phyloP scores from a whole-genome alignment of 1,284 basidiomycete species.

The Athelia psychrophila region DNA sequence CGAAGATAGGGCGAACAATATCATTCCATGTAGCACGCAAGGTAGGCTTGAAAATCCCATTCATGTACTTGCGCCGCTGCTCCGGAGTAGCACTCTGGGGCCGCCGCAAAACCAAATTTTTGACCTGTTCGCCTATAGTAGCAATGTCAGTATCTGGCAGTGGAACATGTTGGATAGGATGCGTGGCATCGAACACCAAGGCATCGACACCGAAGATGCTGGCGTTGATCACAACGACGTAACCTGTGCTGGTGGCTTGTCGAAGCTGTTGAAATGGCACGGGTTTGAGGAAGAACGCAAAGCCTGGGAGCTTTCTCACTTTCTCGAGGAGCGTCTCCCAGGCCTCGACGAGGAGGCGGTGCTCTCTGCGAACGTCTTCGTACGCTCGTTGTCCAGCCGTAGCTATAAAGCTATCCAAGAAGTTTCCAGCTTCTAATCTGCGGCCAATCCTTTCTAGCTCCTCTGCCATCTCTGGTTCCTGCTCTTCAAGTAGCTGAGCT shows the following conservation, averaged over 20 bases:
- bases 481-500: too few species aligned
- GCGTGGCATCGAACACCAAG: constrained; percentile 4
- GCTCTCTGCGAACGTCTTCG: background rate
- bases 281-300: constrained; percentile 5
- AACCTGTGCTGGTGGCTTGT: constrained; percentile 1
- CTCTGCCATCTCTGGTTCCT: too few species aligned
- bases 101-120: background rate
- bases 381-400: too few species aligned
- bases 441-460: too few species aligned
- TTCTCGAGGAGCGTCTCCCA: background rate
- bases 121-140: background rate
- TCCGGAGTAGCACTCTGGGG: background rate
- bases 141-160: background rate
- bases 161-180: background rate
- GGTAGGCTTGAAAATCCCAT: background rate
- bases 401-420: too few species aligned
- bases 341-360: background rate
- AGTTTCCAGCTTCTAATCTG: too few species aligned
- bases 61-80: background rate
- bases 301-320: background rate
- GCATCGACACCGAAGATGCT: constrained; percentile 3
- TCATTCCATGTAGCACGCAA: background rate
- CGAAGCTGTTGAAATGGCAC: constrained; percentile 1
- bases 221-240: constrained; percentile 2
- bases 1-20: background rate